Conservation (phyloP, 1,139 yeast genomes). For the Candida freyschussii region DNA sequence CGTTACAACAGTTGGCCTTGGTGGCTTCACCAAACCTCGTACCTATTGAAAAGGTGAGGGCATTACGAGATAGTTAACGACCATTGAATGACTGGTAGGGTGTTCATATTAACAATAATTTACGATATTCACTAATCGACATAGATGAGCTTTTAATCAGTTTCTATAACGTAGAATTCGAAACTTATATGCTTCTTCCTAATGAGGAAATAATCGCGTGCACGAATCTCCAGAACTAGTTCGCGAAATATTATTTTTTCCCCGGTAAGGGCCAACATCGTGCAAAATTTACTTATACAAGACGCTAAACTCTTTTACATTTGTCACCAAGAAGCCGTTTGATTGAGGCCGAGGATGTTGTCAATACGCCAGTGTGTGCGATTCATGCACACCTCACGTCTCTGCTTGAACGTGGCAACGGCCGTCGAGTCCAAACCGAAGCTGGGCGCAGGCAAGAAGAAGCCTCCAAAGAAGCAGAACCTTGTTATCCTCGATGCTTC, state of each 20-base stretch:
- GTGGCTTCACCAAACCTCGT: constrained; percentile 1
- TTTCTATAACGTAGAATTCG: too few relatives aligned
- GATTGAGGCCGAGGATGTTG: too few relatives aligned
- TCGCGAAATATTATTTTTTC: too few relatives aligned
- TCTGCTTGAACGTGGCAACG: constrained; percentile 3
- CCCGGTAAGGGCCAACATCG: too few relatives aligned
- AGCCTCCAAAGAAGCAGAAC: constrained; percentile 20
- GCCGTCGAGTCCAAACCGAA: background rate
- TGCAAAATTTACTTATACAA: too few relatives aligned
- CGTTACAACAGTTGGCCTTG: constrained; percentile 9
- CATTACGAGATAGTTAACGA: background rate
- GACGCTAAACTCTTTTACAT: too few relatives aligned
- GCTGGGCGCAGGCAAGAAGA: constrained; percentile 21
- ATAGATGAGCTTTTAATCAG: too few relatives aligned
- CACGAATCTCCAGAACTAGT: too few relatives aligned
- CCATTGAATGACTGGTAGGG: background rate
- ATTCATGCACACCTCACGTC: constrained; percentile 5
- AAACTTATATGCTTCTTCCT: too few relatives aligned
- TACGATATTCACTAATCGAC: background rate
- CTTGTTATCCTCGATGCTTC: constrained; percentile 22
- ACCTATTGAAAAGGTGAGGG: background rate
- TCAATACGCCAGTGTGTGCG: too few relatives aligned
- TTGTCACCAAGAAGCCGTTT: too few relatives aligned
- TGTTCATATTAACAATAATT: background rate
- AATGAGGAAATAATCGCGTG: too few relatives aligned